Base-by-base conservation (phyloP, 176 grass and related monocot species). In the Zizania latifolia region DNA sequence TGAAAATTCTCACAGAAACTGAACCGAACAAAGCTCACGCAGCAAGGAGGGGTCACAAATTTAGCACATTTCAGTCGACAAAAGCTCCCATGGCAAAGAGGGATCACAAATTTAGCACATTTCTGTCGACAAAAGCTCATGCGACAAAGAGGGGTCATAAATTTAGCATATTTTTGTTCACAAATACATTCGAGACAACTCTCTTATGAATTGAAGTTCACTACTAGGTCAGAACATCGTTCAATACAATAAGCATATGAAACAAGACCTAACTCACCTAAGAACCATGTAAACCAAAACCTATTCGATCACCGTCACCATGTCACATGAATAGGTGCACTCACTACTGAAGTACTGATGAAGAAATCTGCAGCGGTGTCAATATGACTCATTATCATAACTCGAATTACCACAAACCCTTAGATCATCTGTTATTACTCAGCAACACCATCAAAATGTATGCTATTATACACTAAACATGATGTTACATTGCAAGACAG, bases 401-500 rank as follows among this genome's bases (percentile, higher is more conserved):
- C 26, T 13, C 10, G 9, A 26, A 32, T 5, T 33, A 12, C 17
- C 27, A 27, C n/a, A 13, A 58, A 74, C 7, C 59, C 13, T 21
- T 19, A 3, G 32, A 75, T 58, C 26, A 51, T 21, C 31, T 58
- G 46, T 72, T 45, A 58, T 43, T 67, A 31, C 67, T 27, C 74
- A 72, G 59, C 24, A 78, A 87, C 58, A 39, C 26, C 79, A 12
- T 54, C 30, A 62, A 8, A 40, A 78, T 24, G 54, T 39, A 73
- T 76, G 45, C 3, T 23, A 50, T 72, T 62, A 50, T 50, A 45
- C 30, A 79, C 67, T 21, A 15, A 12, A 38, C 54, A 65, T 46
- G 60, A 67, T 79, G 46, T 74, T 79, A 29, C 76, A 69, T 43
- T 59, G 62, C 63, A 70, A 73, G 28, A 27, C 32, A 73, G 31